phyloP scores from a whole-genome alignment of 768 basidiomycete species.

The Lepiota venenata region DNA sequence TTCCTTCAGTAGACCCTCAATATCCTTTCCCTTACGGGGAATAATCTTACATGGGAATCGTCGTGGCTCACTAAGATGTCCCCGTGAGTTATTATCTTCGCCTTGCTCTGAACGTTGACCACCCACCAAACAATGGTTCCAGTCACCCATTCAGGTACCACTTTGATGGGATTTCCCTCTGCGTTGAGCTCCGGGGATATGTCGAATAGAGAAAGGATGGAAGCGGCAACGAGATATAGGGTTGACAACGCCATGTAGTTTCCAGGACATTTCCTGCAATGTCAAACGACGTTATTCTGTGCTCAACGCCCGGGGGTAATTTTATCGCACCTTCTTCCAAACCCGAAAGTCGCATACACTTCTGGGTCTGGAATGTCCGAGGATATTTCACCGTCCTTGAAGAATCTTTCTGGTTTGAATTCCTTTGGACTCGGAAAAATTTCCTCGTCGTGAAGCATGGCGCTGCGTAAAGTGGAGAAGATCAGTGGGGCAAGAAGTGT shows the following conservation, averaged over 20 bases:
- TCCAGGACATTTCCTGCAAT: constrained; percentile 11
- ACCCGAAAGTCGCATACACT: constrained; percentile 22
- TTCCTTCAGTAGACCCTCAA: not conserved
- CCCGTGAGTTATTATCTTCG: not conserved
- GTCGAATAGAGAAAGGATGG: constrained; percentile 15
- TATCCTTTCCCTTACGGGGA: not conserved
- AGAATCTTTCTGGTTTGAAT: constrained; percentile 21
- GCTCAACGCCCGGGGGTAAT: no score
- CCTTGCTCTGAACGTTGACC: no score
- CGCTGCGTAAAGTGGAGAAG: constrained; percentile 12
- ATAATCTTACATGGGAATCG: constrained; percentile 4
- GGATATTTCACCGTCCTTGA: constrained; percentile 14
- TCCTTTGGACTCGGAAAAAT: constrained; percentile 16
- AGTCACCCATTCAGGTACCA: no score
- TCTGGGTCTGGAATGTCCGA: constrained; percentile 22
- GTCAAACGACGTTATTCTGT: no score
- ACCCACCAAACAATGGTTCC: no score
- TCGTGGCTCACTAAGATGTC: not conserved
- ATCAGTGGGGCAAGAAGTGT: not conserved
- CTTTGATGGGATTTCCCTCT: not conserved
- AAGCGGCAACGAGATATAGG: constrained; percentile 3
- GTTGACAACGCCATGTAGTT: not conserved
- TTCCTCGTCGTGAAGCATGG: constrained; percentile 19
- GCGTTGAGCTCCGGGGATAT: constrained; percentile 11
- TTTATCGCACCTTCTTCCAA: constrained; percentile 20